Conservation (phyloP, 2,329 filamentous ascomycete species). For the Aspergillus phoenicis region DNA sequence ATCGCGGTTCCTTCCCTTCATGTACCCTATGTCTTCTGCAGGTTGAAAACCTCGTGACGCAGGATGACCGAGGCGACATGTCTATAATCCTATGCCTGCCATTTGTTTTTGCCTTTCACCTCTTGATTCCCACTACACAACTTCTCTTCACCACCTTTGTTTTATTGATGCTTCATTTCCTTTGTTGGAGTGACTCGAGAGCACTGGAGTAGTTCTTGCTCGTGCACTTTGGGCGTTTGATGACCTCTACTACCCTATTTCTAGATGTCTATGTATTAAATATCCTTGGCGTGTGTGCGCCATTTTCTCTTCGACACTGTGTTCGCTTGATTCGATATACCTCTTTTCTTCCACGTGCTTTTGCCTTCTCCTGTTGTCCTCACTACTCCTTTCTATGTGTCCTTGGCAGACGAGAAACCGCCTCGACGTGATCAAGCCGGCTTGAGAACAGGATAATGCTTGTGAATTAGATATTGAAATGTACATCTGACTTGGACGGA, state of each 20-base stretch:
- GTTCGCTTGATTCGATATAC: conserved; percentile 16
- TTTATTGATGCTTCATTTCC: conserved; percentile 5
- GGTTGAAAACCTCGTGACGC: conserved; percentile 13
- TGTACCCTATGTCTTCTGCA: conserved; percentile 15
- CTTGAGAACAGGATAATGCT: conserved; percentile 29
- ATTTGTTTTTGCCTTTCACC: conserved; percentile 4
- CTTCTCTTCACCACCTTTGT: background rate
- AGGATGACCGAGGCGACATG: conserved; percentile 10
- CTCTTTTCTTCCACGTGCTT: conserved; percentile 11
- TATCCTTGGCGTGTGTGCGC: background rate
- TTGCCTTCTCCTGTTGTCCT: conserved; percentile 11
- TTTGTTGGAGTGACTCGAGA: conserved; percentile 20
- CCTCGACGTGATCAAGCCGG: conserved; percentile 29
- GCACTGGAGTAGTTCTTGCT: conserved; percentile 8
- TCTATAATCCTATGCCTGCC: background rate
- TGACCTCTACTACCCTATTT: conserved; percentile 16
- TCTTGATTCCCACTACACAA: background rate
- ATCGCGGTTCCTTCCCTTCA: background rate
- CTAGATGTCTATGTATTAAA: conserved; percentile 15
- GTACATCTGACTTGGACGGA: conserved; percentile 12
- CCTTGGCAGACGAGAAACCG: conserved; percentile 16
- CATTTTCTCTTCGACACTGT: conserved; percentile 3
- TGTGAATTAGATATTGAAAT: conserved; percentile 25
- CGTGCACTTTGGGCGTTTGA: conserved; percentile 17
- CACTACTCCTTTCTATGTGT: conserved; percentile 17